Base-by-base conservation (phyloP, 306 rosid genomes). In the Cicer chorassanicum region DNA sequence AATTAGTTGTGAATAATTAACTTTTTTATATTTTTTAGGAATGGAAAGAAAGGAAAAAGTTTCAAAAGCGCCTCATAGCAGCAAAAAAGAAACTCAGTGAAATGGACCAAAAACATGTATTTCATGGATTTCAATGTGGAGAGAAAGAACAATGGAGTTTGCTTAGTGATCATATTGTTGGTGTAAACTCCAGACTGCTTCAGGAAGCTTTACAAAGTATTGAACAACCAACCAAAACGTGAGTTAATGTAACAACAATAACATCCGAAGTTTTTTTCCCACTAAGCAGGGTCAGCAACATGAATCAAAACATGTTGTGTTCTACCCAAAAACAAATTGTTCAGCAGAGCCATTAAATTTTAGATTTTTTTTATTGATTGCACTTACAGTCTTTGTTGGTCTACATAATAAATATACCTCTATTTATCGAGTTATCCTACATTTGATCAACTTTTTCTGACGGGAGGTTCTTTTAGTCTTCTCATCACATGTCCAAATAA, bases 21-120 rank as follows among this genome's bases (percentile, higher is more conserved):
- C 62, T 36, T 71, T 74, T 60, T 77, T 15, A 72, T 7, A 55
- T 82, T 69, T 81, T 81, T 82, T 72, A 91, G 98, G 98, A 92
- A 82, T 94, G 98, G 98, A 91, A 87, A 82, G 98, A 94, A 75
- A 87, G 85, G 81, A 92, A 86, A 77, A 94, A 94, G 84, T 84
- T 85, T 61, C 91, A 87, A 72, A 91, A 83, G 87, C 89, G 79
- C 24, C 96, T 94, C 77, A 86, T 92, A 78, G 90, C 92, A 54
- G 97, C 96, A 0, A 94, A 94, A 82, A 94, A 90, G 95, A 92
- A 88, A 83, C 90, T 94, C 19, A 45, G 68, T 75, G 97, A 94
- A 72, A 77, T 94, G 90, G 96, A 88, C 67, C 97, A 94, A 78
- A 78, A 87, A 19, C 98, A 94, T 75, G 81, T 90, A 74, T 94